These are phyloP conservation scores for Aspergillus intermedius DNA, from an alignment of 2,329 filamentous ascomycete species.

Conservation along the genomic window DNA sequence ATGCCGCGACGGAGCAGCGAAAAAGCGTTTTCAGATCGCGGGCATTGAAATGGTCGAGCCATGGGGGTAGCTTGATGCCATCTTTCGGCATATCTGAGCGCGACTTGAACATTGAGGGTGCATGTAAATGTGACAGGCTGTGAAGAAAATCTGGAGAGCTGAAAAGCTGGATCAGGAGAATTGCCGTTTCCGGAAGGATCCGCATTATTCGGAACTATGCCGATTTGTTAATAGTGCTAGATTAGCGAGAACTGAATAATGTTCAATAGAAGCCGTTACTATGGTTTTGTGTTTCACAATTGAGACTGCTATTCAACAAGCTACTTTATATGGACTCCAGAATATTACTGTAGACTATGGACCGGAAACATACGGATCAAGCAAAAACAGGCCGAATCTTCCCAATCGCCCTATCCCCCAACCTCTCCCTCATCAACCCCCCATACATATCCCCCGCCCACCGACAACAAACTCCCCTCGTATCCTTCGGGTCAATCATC, in stretches of 20 bases:
- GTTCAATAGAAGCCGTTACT: no score
- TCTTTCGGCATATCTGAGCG: neutral
- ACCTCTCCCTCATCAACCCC: constrained; percentile 44
- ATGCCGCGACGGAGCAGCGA: constrained; percentile 43
- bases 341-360: no score
- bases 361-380: constrained; percentile 30
- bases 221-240: neutral
- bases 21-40: constrained; percentile 44
- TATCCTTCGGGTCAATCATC: constrained; percentile 58
- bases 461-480: constrained; percentile 48
- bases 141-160: constrained; percentile 14
- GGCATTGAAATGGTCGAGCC: constrained; percentile 42
- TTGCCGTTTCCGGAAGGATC: neutral
- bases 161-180: constrained; percentile 9
- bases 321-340: no score
- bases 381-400: constrained; percentile 40
- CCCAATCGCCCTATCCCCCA: constrained; percentile 37
- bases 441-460: constrained; percentile 55
- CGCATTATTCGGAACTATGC: neutral
- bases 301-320: no score
- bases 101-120: neutral
- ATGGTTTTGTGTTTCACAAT: no score
- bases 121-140: neutral
- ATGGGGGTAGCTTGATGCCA: constrained; percentile 18
- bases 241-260: no score